A percentile compares a stretch with the other conserved stretches of the same genome.
phyloP scores from a whole-genome alignment of 768 basidiomycete species.

The Pleurotus platypus region DNA sequence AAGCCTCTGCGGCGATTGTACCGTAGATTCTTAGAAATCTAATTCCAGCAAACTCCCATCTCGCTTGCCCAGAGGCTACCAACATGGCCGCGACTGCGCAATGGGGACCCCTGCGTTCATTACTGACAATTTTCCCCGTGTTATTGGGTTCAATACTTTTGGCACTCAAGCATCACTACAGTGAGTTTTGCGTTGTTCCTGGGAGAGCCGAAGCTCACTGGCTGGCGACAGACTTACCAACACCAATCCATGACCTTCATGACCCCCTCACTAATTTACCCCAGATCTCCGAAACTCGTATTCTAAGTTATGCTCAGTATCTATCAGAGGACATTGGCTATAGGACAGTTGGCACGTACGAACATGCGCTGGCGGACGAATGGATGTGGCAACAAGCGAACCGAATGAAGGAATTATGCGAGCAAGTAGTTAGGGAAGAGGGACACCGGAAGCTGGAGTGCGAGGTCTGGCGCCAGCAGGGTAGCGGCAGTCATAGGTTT shows the following conservation, averaged over 20 bases:
- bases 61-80: neutral
- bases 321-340: slow-evolving; percentile 88
- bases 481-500: slow-evolving; percentile 84
- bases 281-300: slow-evolving; percentile 68
- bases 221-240: slow-evolving; percentile 45
- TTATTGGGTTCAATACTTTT: slow-evolving; percentile 46
- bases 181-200: slow-evolving; percentile 28
- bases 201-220: neutral
- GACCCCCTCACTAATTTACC: slow-evolving; percentile 58
- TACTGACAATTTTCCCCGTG: slow-evolving; percentile 51
- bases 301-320: slow-evolving; percentile 58
- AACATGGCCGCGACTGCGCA: slow-evolving; percentile 10
- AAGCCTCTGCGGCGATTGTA: too few species aligned
- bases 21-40: too few species aligned
- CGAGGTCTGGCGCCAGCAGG: slow-evolving; percentile 88
- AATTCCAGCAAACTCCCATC: neutral
- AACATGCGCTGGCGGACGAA: slow-evolving; percentile 80
- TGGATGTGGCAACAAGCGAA: slow-evolving; percentile 77
- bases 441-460: slow-evolving; percentile 71
- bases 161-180: slow-evolving; percentile 44
- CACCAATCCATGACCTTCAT: slow-evolving; percentile 52
- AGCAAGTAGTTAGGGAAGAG: slow-evolving; percentile 39
- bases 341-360: slow-evolving; percentile 85
- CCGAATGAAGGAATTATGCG: slow-evolving; percentile 59
- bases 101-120: slow-evolving; percentile 62